phyloP scores from a whole-genome alignment of 176 grass and related monocot genomes.

The Phoenix roebelenii region DNA sequence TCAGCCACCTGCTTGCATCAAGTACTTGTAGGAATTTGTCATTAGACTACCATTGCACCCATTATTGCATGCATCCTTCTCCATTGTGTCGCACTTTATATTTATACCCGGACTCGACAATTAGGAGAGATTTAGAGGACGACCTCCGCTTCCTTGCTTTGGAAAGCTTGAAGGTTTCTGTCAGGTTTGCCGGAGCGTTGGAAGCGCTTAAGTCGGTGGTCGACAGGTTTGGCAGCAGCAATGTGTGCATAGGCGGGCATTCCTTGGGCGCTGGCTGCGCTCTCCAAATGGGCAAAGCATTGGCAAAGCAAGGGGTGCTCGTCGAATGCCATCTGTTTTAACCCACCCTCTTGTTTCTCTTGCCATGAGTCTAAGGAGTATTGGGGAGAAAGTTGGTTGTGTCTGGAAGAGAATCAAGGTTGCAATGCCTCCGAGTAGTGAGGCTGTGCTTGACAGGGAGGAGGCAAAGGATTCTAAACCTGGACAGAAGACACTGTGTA shows the following conservation, averaged over 20 bases:
- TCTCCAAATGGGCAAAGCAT: conserved; percentile 57
- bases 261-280: conserved; percentile 67
- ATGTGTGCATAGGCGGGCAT: conserved; percentile 64
- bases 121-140: conserved; percentile 70
- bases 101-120: conserved; percentile 8
- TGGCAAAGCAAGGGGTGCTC: conserved; percentile 55
- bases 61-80: conserved; percentile 55
- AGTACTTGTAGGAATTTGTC: conserved; percentile 77
- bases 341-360: conserved; percentile 77
- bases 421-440: conserved; percentile 11
- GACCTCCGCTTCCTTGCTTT: conserved; percentile 54
- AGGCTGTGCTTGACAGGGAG: neutral
- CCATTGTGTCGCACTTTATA: conserved; percentile 34
- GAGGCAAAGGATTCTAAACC: conserved; percentile 1
- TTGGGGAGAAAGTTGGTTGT: conserved; percentile 38
- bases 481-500: conserved; percentile 31
- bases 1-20: conserved; percentile 55
- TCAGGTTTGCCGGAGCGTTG: conserved; percentile 53
- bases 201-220: conserved; percentile 42
- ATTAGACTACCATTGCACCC: conserved; percentile 74
- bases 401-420: conserved; percentile 29
- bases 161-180: conserved; percentile 65
- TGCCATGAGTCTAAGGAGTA: conserved; percentile 38
- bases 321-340: conserved; percentile 74
- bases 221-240: conserved; percentile 37